These are phyloP conservation scores for Polygonum aviculare DNA, from an alignment of 148 eudicot genomes.

Conservation along the genomic window DNA sequence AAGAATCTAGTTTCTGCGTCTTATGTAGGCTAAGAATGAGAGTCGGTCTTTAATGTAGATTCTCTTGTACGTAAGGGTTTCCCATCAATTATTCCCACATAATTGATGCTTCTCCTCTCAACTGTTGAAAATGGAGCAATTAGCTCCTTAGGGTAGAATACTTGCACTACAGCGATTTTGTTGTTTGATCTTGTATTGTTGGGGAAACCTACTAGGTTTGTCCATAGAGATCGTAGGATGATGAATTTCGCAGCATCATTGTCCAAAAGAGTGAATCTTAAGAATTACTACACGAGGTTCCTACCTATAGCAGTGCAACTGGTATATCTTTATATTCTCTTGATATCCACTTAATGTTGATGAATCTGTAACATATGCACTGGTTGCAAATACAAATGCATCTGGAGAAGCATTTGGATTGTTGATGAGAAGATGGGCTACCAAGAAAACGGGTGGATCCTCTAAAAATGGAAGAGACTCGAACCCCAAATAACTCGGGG, in stretches of 20 bases:
- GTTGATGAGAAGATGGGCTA: conserved; percentile 71
- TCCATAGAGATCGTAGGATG: not conserved
- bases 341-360: not conserved
- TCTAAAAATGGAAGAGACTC: conserved; percentile 80
- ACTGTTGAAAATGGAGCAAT: not conserved
- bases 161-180: not conserved
- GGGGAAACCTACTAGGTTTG: not conserved
- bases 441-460: conserved; percentile 77
- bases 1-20: not conserved
- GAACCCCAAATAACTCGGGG: conserved; percentile 67
- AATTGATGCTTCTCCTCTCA: not conserved
- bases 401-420: conserved; percentile 50
- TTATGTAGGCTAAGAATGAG: not conserved
- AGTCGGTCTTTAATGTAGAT: not conserved
- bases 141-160: not conserved
- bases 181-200: not conserved
- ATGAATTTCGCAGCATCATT: conserved; percentile 46
- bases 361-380: not conserved
- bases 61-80: not conserved
- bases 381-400: conserved; percentile 26
- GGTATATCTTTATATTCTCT: conserved; percentile 21
- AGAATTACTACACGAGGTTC: conserved; percentile 35
- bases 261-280: conserved; percentile 36
- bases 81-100: not conserved
- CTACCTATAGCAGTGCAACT: conserved; percentile 31